Base-by-base conservation (phyloP, 768 basidiomycete genomes). In the Amanita pallidorosea region DNA sequence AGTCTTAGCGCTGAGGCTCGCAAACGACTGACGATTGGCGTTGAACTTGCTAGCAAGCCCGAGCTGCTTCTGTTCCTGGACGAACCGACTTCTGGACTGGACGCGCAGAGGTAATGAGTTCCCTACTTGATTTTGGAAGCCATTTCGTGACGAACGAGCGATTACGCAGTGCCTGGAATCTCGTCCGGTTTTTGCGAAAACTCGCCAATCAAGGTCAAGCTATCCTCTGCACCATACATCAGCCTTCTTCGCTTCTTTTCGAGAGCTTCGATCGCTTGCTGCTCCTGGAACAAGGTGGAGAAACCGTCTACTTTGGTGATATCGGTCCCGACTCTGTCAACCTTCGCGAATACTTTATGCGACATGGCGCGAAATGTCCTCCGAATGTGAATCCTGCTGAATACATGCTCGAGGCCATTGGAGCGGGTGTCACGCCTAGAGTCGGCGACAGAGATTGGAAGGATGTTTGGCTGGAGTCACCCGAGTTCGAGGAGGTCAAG, bases 241-340 rank as follows among this genome's bases (percentile, higher is more conserved):
- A 92, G 56, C 90, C 90, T 2, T 89, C 88, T 3, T 80, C 88
- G 3, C 73, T 90, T 17, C 70, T 95, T 2, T 94, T 95, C 66
- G 85, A 91, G 64, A 82, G 81, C 58, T 94, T 96, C 57, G 92
- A 85, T 56, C 75, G 81, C 35, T 66, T 85, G 41, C 63, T 87
- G 23, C 68, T 85, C 8, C 68, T 85, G 13, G 81, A 91, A 58
- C 70, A 72, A 13, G 92, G 92, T 1, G 92, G 92, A 6, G 82
- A 88, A 63, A 92, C 90, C 0, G 88, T 93, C n/a, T 95, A 94
- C 72, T 94, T 89, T 60, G 92, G 91, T 38, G 85, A 88, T 54
- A 88, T 94, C 45, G 92, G 90, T 41, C 62, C 71, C 38, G 85
- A 89, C 55, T 85, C 88, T 3, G 59, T 67, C 2, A 70, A 80